phyloP scores from a whole-genome alignment of 176 grass and related monocot genomes.

The Chloris gayana region DNA sequence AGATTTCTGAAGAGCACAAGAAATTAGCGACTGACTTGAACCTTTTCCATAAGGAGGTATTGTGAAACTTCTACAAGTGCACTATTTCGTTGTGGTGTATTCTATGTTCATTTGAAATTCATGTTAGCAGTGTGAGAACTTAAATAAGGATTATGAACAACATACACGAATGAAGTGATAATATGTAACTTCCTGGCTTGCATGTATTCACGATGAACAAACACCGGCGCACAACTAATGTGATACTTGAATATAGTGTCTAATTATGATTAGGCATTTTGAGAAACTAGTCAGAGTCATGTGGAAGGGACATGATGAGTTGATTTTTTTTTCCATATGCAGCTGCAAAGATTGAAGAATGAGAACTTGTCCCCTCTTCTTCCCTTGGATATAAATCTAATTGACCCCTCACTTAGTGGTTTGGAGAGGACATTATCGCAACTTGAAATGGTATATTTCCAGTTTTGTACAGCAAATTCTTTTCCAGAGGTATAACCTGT shows the following conservation, averaged over 20 bases:
- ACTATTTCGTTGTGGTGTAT: conserved; percentile 11
- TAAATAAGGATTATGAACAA: conserved; percentile 3
- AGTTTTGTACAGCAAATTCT: conserved; percentile 21
- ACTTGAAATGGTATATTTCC: conserved; percentile 75
- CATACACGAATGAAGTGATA: neutral
- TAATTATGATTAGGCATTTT: conserved; percentile 8
- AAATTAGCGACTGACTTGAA: conserved; percentile 64
- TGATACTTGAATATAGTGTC: neutral
- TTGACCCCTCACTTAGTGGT: conserved; percentile 65
- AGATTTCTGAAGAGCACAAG: conserved; percentile 73
- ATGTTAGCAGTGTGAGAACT: conserved; percentile 20
- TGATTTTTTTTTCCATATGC: conserved; percentile 50
- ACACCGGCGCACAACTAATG: neutral
- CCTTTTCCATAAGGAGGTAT: conserved; percentile 92
- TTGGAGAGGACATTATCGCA: conserved; percentile 86
- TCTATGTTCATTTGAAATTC: neutral
- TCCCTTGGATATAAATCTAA: conserved; percentile 63
- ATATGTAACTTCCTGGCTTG: conserved; percentile 4
- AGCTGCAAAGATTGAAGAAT: conserved; percentile 82
- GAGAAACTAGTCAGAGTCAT: conserved; percentile 6
- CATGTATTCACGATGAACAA: neutral
- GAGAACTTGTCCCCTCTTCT: conserved; percentile 78
- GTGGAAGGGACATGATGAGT: conserved; percentile 1
- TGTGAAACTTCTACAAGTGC: conserved; percentile 30
- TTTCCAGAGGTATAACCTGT: neutral